Evolutionary conservation across 2,329 filamentous ascomycete species (phyloP), one percentile per base, ranked within the genome.

Genomic region (Diaporthe eres): DNA sequence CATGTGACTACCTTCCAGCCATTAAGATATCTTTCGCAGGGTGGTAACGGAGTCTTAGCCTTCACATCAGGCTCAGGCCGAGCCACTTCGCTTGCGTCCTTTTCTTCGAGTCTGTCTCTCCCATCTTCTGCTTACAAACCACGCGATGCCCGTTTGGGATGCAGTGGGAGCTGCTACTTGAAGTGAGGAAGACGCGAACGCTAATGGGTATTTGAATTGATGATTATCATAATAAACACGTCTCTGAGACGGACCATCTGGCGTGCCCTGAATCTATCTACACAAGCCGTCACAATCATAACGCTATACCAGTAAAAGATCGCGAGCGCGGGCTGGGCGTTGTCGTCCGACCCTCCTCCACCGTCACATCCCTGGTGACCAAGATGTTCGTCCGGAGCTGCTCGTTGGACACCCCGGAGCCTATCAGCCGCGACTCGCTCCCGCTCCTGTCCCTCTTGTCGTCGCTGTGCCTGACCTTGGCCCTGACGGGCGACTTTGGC

Each of bases 341-440:
- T 9, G 60, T 39, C 49, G 65, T 42, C 65, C 47, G 49, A 34
- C 65, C 65, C 49, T 70, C 65, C 12, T 70, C 65, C 19, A 70
- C 65, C 34, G 49, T 70, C 34, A 70, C 65, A 10, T 70, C 65
- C 13, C 65, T 42, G 13, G 65, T 70, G 17, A 70, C 65, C 49
- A 70, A 19, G 1, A 70, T 70, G n/a, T 70, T 70, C 15, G 65
- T 70, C 13, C 65, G 65, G 34, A 70, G 49, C 34, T 70, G 65
- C n/a, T 70, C 65, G 49, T 55, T 28, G 34, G 65, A 70, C 49
- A 70, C 49, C 15, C 49, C 34, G 15, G 65, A 42, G 13, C 65
- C 65, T 28, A 70, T 70, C n/a, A 70, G 17, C 6, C 65, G 31
- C 49, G 65, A 70, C 34, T 55, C 49, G 34, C 65, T 73, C 47